Evolutionary conservation across 164 flowering plant genomes (phyloP), one percentile per base, ranked within the genome.

Genomic region (Chloranthus sessilifolius): DNA sequence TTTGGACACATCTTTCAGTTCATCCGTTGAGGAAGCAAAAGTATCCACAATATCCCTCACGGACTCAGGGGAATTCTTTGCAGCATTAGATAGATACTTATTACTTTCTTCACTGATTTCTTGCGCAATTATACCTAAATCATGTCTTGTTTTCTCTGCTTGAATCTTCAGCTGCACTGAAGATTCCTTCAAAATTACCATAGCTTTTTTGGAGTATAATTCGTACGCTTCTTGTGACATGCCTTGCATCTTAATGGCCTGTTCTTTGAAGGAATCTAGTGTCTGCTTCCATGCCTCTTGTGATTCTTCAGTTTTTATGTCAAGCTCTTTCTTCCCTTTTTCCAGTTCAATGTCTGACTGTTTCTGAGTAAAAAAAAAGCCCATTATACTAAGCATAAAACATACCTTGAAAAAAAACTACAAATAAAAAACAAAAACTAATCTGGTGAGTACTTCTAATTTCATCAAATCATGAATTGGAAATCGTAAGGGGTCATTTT

Each of bases 201-300:
- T 26, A 7, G 96, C 90, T 59, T 79, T 83, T 45, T 75, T 64
- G 1, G 81, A 76, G 68, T 88, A 85, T 42, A 67, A 27, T 28
- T 83, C 83, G 43, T 83, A 91, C 17, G 90, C 96, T 69, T 88
- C 98, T 55, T 77, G 78, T 5, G 95, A 88, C 24, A 81, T 59
- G 43, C 72, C 70, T 54, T 83, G 80, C 83, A 89, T 64, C 75
- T 83, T 92, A 17, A 78, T 21, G 8, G 89, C 83, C 66, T 92
- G 81, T 52, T 84, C 91, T 62, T 78, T 88, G 50, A 91, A 78
- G 35, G 95, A 58, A 19, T 63, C 82, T 21, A 92, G 54, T 31
- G 78, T 61, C 55, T 77, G 55, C 55, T 77, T 57, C 99, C 95
- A 86, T 15, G 68, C 82, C 76, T 84, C 88, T 53, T 80, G 45